A percentile compares a stretch with the other conserved stretches of the same genome.
phyloP scores from a whole-genome alignment of 1,284 basidiomycete genomes.

The Malassezia equina region DNA sequence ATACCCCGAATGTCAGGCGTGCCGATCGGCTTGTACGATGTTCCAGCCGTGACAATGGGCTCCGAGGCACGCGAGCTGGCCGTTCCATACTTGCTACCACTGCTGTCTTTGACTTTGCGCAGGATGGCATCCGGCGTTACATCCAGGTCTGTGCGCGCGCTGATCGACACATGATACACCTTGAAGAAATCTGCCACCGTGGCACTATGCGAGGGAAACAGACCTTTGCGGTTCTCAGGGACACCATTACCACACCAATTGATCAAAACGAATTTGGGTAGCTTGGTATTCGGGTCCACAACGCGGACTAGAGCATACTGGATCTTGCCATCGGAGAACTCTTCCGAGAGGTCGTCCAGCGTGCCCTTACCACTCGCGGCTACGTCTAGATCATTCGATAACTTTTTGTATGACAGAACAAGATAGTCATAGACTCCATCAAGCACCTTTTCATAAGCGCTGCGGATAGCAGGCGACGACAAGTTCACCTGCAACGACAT shows the following conservation, averaged over 20 bases:
- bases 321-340: slow-evolving; percentile 86
- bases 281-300: slow-evolving; percentile 73
- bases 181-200: slow-evolving; percentile 72
- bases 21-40: slow-evolving; percentile 41
- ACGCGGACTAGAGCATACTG: slow-evolving; percentile 89
- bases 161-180: slow-evolving; percentile 75
- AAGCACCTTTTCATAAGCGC: slow-evolving; percentile 44
- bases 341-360: slow-evolving; percentile 80
- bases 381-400: slow-evolving; percentile 78
- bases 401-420: slow-evolving; percentile 73
- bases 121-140: slow-evolving; percentile 51
- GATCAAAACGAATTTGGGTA: slow-evolving; percentile 82
- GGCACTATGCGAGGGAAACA: slow-evolving; percentile 76
- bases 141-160: slow-evolving; percentile 74
- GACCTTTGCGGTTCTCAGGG: slow-evolving; percentile 78
- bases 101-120: slow-evolving; percentile 76
- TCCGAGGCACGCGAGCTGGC: slow-evolving; percentile 39
- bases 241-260: slow-evolving; percentile 80
- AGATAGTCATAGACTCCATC: slow-evolving; percentile 66
- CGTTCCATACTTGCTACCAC: slow-evolving; percentile 70
- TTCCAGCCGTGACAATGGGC: slow-evolving; percentile 37
- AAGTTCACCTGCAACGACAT: slow-evolving; percentile 54
- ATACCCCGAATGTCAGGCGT: slow-evolving; percentile 42
- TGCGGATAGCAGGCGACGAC: slow-evolving; percentile 59
- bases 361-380: slow-evolving; percentile 60